These are phyloP conservation scores for Cicer chorassanicum DNA, from an alignment of 306 rosid genomes.

Conservation along the genomic window DNA sequence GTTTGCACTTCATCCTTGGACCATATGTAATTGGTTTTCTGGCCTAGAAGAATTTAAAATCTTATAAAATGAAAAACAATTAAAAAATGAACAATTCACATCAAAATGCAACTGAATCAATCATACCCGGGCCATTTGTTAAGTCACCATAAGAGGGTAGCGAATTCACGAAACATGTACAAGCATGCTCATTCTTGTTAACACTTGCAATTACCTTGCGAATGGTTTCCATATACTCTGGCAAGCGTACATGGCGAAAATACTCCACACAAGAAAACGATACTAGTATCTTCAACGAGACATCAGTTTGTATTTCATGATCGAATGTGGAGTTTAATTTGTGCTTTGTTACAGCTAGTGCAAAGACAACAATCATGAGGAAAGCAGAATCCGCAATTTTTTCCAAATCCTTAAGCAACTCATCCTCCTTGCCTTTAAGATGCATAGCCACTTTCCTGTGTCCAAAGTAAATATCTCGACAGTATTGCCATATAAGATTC, in stretches of 20 bases:
- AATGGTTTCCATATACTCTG: constrained; percentile 88
- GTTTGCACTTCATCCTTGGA: constrained; percentile 86
- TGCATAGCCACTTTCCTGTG: constrained; percentile 64
- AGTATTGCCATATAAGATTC: constrained; percentile 76
- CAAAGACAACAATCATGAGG: constrained; percentile 86
- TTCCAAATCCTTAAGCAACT: constrained; percentile 62
- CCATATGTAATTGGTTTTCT: constrained; percentile 70
- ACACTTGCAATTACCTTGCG: constrained; percentile 77
- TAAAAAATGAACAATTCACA: constrained; percentile 4
- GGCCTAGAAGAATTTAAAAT: constrained; percentile 41
- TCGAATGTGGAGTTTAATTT: constrained; percentile 61
- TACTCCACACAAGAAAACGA: constrained; percentile 88
- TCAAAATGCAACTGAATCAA: constrained; percentile 21
- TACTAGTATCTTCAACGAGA: constrained; percentile 68
- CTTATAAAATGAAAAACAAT: constrained; percentile 19
- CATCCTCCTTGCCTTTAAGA: constrained; percentile 60
- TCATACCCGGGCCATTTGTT: constrained; percentile 74
- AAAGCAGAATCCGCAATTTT: constrained; percentile 88
- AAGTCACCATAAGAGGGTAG: constrained; percentile 75
- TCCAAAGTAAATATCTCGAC: constrained; percentile 65
- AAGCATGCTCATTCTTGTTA: constrained; percentile 77
- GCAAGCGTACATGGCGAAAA: constrained; percentile 87
- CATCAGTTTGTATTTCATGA: constrained; percentile 57
- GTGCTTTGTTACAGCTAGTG: constrained; percentile 79
- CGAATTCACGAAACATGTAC: constrained; percentile 68